Evolutionary conservation across 495 filamentous ascomycete species (phyloP).

Genomic region (Aspergillus wentii): DNA sequence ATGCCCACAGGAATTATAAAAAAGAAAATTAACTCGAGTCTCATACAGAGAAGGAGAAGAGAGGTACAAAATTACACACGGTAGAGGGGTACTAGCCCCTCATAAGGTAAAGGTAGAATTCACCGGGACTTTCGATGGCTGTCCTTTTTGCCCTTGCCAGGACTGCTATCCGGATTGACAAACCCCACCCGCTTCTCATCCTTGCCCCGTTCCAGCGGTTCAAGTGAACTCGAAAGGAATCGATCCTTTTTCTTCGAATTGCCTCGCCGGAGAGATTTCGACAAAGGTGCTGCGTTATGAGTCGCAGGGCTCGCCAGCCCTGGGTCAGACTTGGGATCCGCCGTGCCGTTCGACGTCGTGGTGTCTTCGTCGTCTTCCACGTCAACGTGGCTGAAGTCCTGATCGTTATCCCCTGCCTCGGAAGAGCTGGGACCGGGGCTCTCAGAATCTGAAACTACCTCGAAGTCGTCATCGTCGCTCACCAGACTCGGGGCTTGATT

Average conservation of each 20-base stretch:
- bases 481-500: slow-evolving; percentile 81
- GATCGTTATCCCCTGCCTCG: slow-evolving; percentile 39
- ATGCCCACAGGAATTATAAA: slow-evolving; percentile 1
- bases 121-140: slow-evolving; percentile 14
- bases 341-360: slow-evolving; percentile 25
- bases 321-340: slow-evolving; percentile 31
- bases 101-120: slow-evolving; percentile 4
- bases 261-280: slow-evolving; percentile 41
- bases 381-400: slow-evolving; percentile 47
- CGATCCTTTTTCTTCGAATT: slow-evolving; percentile 42
- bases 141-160: slow-evolving; percentile 22
- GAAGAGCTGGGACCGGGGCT: slow-evolving; percentile 38
- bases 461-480: slow-evolving; percentile 78
- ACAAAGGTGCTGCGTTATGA: slow-evolving; percentile 22
- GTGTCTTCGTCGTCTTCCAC: slow-evolving; percentile 48
- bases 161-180: slow-evolving; percentile 32
- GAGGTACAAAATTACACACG: slow-evolving; percentile 4
- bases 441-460: slow-evolving; percentile 46
- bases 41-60: slow-evolving; percentile 14
- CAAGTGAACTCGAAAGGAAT: slow-evolving; percentile 37
- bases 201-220: slow-evolving; percentile 34
- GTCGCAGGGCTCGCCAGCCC: slow-evolving; percentile 28
- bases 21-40: slow-evolving; percentile 10
- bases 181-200: slow-evolving; percentile 46
- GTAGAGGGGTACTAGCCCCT: slow-evolving; percentile 4